Evolutionary conservation across 192 early-diverging fungal genomes (phyloP).

Genomic region (Powellomyces hirtus): DNA sequence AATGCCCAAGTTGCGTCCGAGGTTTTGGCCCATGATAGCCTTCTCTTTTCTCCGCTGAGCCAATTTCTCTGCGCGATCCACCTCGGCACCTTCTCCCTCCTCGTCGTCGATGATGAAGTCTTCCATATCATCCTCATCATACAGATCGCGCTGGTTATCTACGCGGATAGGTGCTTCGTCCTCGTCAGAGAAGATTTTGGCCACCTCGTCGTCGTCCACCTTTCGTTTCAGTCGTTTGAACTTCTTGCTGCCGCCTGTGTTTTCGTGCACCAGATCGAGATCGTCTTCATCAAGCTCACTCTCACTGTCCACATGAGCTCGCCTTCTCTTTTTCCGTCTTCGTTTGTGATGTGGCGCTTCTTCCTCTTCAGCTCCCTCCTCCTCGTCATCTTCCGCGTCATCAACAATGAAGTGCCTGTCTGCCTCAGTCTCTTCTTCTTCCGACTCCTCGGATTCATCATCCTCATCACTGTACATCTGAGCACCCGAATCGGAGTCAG

Average conservation of each 20-base stretch:
- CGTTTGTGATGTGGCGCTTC: slow-evolving; percentile 37
- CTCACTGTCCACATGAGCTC: slow-evolving; percentile 50
- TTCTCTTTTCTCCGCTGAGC: slow-evolving; percentile 40
- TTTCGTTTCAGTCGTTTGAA: slow-evolving; percentile 74
- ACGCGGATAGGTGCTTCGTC: slow-evolving; percentile 33
- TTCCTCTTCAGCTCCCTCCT: slow-evolving; percentile 54
- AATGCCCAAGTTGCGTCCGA: slow-evolving; percentile 53
- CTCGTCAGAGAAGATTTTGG: slow-evolving; percentile 75
- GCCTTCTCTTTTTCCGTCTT: slow-evolving; percentile 64
- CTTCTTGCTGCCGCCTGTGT: slow-evolving; percentile 63
- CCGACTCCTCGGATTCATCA: slow-evolving; percentile 31
- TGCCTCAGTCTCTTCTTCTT: slow-evolving; percentile 49
- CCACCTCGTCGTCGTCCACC: slow-evolving; percentile 55
- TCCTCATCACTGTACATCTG: slow-evolving; percentile 36
- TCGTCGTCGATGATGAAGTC: slow-evolving; percentile 54
- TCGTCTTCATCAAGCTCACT: slow-evolving; percentile 92
- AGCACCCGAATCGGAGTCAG: not conserved
- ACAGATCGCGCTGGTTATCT: slow-evolving; percentile 9
- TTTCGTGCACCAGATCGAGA: slow-evolving; percentile 85
- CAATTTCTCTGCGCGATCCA: slow-evolving; percentile 35
- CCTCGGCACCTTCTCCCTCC: slow-evolving; percentile 46
- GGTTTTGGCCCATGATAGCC: slow-evolving; percentile 40
- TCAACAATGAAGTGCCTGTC: slow-evolving; percentile 56
- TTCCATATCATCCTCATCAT: slow-evolving; percentile 52
- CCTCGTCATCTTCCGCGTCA: slow-evolving; percentile 53